phyloP scores from a whole-genome alignment of 371 early-diverging fungal genomes.

The Mycotypha africana region DNA sequence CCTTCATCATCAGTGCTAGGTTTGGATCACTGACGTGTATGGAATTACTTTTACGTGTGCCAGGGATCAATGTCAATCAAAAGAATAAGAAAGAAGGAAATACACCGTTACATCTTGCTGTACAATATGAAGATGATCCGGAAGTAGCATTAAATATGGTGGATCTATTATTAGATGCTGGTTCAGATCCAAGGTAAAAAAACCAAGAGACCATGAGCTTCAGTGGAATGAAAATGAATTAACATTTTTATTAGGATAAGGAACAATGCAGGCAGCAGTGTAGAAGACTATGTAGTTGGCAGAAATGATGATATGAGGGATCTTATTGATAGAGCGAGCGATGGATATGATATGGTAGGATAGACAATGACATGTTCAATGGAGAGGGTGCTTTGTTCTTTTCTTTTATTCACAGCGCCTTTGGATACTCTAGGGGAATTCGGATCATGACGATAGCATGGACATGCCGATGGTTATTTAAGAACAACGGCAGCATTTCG shows the following conservation, averaged over 20 bases:
- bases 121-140: conserved; percentile 44
- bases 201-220: neutral
- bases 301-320: conserved; percentile 27
- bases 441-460: conserved; percentile 10
- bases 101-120: conserved; percentile 65
- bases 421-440: conserved; percentile 5
- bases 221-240: neutral
- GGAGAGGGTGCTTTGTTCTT: too few species aligned
- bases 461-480: conserved; percentile 19
- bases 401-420: too few species aligned
- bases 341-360: conserved; percentile 23
- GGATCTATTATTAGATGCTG: conserved; percentile 44
- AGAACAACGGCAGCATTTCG: conserved; percentile 82
- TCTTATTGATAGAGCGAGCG: conserved; percentile 19
- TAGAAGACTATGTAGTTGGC: conserved; percentile 9
- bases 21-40: conserved; percentile 55
- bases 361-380: too few species aligned
- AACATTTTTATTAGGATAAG: conserved; percentile 11
- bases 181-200: conserved; percentile 47
- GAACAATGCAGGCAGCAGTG: conserved; percentile 19
- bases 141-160: conserved; percentile 52
- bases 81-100: conserved; percentile 47
- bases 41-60: conserved; percentile 40
- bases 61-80: conserved; percentile 44
- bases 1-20: conserved; percentile 53